A percentile compares a stretch with the other conserved stretches of the same genome.
Evolutionary conservation across 768 basidiomycete species (phyloP).

Genomic region (Dendrothele bispora): DNA sequence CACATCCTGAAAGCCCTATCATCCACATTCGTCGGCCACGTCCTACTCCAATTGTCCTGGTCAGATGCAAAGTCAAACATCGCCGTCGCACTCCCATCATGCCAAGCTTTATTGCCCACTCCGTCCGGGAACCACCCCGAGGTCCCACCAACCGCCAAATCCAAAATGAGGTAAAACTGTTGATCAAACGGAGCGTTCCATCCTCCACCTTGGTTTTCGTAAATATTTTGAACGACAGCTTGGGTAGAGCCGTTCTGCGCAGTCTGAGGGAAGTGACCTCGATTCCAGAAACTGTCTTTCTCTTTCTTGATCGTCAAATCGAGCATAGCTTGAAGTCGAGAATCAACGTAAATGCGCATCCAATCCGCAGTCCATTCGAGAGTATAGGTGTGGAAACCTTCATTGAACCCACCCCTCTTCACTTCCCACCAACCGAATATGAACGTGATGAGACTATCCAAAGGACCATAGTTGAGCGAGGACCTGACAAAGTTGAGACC

Average conservation of each 20-base stretch:
- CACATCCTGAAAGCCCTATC: conserved; percentile 73
- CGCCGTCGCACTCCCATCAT: conserved; percentile 56
- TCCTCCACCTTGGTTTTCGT: conserved; percentile 40
- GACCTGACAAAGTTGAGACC: conserved; percentile 61
- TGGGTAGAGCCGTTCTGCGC: conserved; percentile 44
- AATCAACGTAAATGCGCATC: conserved; percentile 77
- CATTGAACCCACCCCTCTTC: conserved; percentile 45
- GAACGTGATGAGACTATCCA: conserved; percentile 39
- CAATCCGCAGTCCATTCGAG: conserved; percentile 77
- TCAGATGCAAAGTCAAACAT: conserved; percentile 69
- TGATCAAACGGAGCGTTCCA: conserved; percentile 85
- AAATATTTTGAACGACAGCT: conserved; percentile 65
- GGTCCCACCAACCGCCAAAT: conserved; percentile 79
- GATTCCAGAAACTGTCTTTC: conserved; percentile 60
- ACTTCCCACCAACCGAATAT: conserved; percentile 68
- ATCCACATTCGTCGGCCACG: conserved; percentile 63
- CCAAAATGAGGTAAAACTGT: conserved; percentile 77
- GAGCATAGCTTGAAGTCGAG: conserved; percentile 62
- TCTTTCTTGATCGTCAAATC: conserved; percentile 54
- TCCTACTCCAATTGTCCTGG: conserved; percentile 62
- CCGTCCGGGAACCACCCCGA: conserved; percentile 89
- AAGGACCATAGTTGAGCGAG: conserved; percentile 69
- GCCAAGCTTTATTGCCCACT: conserved; percentile 74
- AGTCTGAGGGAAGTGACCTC: conserved; percentile 65
- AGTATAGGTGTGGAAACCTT: conserved; percentile 65